phyloP scores from a whole-genome alignment of 1,139 yeast species.

The Kurtzmaniella quercitrusa region DNA sequence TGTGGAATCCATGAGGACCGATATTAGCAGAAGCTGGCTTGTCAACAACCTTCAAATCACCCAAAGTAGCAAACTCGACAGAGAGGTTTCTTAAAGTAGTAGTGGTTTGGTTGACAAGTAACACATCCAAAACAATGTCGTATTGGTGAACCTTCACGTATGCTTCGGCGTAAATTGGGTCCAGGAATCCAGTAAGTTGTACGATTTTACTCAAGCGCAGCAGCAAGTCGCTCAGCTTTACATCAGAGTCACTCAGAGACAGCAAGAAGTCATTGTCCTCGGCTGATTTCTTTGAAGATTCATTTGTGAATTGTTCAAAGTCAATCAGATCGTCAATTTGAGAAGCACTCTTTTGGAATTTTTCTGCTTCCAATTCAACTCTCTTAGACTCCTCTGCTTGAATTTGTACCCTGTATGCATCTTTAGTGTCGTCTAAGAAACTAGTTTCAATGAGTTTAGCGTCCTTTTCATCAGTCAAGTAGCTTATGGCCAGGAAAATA shows the following conservation, averaged over 20 bases:
- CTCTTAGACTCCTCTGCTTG: constrained; percentile 51
- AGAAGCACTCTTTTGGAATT: constrained; percentile 64
- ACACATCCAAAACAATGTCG: constrained; percentile 90
- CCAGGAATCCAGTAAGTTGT: constrained; percentile 95
- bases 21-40: constrained; percentile 90
- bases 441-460: constrained; percentile 55
- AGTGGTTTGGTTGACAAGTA: constrained; percentile 91
- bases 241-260: constrained; percentile 37
- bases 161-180: constrained; percentile 97
- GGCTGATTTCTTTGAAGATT: constrained; percentile 27
- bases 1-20: constrained; percentile 95
- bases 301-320: constrained; percentile 68
- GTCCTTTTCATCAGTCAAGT: constrained; percentile 64
- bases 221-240: constrained; percentile 55
- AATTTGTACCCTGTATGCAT: constrained; percentile 71
- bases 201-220: constrained; percentile 86
- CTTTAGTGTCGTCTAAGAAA: constrained; percentile 83
- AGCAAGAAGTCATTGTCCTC: constrained; percentile 46
- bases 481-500: constrained; percentile 76
- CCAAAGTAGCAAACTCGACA: constrained; percentile 94
- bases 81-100: constrained; percentile 87
- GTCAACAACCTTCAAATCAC: constrained; percentile 93
- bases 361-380: constrained; percentile 56
- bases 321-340: constrained; percentile 78
- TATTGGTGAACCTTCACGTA: constrained; percentile 92